A percentile compares a stretch with the other conserved stretches of the same genome.
phyloP scores from a whole-genome alignment of 2,329 filamentous ascomycete genomes.

The Paraconiothyrium brasiliense region DNA sequence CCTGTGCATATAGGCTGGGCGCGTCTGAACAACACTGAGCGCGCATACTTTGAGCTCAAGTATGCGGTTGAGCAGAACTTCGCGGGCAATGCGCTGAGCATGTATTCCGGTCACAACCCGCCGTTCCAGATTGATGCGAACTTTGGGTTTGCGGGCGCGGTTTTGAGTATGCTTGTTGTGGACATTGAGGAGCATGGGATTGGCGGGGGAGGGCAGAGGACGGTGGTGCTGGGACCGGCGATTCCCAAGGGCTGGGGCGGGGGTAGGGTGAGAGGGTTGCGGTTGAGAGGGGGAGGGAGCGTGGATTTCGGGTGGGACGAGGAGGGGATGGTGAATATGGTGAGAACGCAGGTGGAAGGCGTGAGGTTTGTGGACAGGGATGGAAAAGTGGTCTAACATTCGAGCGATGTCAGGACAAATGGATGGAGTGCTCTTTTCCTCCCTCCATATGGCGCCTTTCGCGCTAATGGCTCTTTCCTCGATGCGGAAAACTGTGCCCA shows the following conservation, averaged over 20 bases:
- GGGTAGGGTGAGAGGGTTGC: constrained; percentile 57
- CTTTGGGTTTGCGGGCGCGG: constrained; percentile 65
- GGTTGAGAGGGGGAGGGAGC: constrained; percentile 55
- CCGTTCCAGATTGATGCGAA: constrained; percentile 70
- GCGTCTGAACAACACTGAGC: constrained; percentile 60
- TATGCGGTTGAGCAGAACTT: constrained; percentile 62
- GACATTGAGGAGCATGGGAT: constrained; percentile 52
- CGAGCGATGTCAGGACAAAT: not conserved
- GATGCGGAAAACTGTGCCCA: not conserved
- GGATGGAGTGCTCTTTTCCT: not conserved
- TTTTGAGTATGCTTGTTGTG: constrained; percentile 63
- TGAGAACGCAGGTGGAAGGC: not conserved
- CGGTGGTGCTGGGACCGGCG: constrained; percentile 59
- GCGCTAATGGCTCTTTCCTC: not conserved
- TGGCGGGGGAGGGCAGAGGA: constrained; percentile 30
- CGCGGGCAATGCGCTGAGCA: constrained; percentile 60
- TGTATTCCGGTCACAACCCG: constrained; percentile 58
- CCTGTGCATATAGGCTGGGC: constrained; percentile 54
- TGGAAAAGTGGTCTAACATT: not conserved
- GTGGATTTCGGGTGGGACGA: constrained; percentile 58
- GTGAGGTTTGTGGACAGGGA: not conserved
- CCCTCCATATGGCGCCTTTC: not conserved
- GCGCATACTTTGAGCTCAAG: constrained; percentile 60
- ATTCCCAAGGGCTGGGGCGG: constrained; percentile 57
- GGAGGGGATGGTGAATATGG: constrained; percentile 44